Conservation (phyloP, 2,329 filamentous ascomycete genomes). For the Elsinoe australis region DNA sequence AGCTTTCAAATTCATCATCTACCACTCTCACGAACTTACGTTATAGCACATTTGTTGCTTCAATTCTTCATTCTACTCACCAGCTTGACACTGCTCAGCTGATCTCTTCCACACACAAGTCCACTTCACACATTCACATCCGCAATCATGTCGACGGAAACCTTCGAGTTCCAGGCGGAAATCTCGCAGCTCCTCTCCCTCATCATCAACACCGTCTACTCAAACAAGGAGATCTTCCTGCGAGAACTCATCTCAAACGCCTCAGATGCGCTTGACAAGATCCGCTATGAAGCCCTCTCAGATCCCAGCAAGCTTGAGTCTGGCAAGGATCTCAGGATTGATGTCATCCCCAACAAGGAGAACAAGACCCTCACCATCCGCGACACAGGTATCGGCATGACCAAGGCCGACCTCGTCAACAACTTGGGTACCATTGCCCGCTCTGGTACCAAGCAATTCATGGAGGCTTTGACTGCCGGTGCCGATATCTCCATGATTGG, state of each 20-base stretch:
- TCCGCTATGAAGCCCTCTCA: slow-evolving; percentile 95
- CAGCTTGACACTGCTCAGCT: not conserved
- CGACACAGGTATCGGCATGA: slow-evolving; percentile 99
- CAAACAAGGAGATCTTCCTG: slow-evolving; percentile 99
- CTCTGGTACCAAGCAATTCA: slow-evolving; percentile 99
- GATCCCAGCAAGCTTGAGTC: slow-evolving; percentile 95
- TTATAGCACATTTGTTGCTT: slow-evolving; percentile 12
- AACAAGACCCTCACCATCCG: slow-evolving; percentile 95
- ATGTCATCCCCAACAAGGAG: slow-evolving; percentile 97
- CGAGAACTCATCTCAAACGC: slow-evolving; percentile 97
- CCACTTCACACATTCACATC: slow-evolving; percentile 17
- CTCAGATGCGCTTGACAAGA: slow-evolving; percentile 99
- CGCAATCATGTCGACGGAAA: slow-evolving; percentile 72
- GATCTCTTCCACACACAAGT: not conserved
- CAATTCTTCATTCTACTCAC: not conserved
- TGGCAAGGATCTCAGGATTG: slow-evolving; percentile 96
- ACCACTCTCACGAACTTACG: not conserved
- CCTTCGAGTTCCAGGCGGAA: slow-evolving; percentile 99
- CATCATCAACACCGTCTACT: slow-evolving; percentile 99
- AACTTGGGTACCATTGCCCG: slow-evolving; percentile 99
- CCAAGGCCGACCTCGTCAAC: slow-evolving; percentile 99
- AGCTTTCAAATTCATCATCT: not conserved
- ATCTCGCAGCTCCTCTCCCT: slow-evolving; percentile 99
- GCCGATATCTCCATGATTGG: slow-evolving; percentile 99
- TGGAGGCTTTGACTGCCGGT: slow-evolving; percentile 97